Evolutionary conservation across 1,284 basidiomycete species (phyloP).

Genomic region (Crepidotus sp.): DNA sequence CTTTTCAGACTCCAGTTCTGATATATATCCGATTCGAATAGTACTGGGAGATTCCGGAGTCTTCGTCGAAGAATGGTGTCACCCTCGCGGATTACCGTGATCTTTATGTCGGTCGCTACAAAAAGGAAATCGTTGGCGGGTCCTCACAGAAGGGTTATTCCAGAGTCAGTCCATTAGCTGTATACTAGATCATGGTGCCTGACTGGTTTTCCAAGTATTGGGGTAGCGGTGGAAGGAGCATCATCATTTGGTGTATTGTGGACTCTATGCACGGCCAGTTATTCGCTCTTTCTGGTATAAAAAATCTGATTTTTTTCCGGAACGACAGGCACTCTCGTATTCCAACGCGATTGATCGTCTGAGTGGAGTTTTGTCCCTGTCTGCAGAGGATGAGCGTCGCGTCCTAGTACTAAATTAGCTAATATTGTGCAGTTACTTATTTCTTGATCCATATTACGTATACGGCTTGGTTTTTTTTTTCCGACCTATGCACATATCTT

Average conservation of each 20-base stretch:
- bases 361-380: too few species aligned
- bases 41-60: not conserved
- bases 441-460: too few species aligned
- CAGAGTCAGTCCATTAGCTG: not conserved
- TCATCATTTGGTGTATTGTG: not conserved
- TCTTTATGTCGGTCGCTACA: conserved; percentile 1
- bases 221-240: not conserved
- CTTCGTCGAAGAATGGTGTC: not conserved
- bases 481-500: too few species aligned
- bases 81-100: conserved; percentile 1
- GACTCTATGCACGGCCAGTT: not conserved
- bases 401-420: too few species aligned
- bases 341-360: not conserved
- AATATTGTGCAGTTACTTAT: too few species aligned
- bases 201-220: not conserved
- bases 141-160: conserved; percentile 1
- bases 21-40: too few species aligned
- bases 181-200: not conserved
- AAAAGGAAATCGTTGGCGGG: not conserved
- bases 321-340: not conserved
- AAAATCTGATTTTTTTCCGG: too few species aligned
- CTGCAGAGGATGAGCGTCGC: too few species aligned
- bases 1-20: not conserved
- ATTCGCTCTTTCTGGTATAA: not conserved
- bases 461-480: too few species aligned